Evolutionary conservation across 345 rosid genomes (phyloP).

Genomic region (Rhizophora mangle): DNA sequence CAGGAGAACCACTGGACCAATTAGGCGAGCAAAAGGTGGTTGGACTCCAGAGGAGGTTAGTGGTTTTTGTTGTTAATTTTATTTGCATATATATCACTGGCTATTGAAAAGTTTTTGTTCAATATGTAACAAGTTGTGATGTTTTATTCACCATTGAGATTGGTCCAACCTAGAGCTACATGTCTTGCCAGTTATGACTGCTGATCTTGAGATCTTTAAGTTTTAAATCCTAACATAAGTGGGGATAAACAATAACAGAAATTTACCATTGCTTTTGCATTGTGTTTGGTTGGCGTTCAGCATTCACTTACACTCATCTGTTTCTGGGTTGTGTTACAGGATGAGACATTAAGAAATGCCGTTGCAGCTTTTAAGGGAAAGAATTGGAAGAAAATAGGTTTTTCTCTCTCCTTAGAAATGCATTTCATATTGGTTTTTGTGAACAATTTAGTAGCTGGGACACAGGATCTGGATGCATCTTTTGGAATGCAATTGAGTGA

Average conservation of each 20-base stretch:
- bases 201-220: background rate
- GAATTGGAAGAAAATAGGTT: conserved; percentile 92
- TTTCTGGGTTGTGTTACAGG: conserved; percentile 41
- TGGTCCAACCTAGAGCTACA: background rate
- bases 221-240: background rate
- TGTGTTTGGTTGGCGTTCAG: background rate
- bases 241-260: background rate
- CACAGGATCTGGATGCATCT: background rate
- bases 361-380: conserved; percentile 68
- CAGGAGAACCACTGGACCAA: conserved; percentile 96
- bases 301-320: background rate
- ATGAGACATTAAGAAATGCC: conserved; percentile 81
- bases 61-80: conserved; percentile 1
- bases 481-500: background rate
- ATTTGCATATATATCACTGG: background rate
- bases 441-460: background rate
- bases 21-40: conserved; percentile 97
- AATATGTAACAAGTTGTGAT: background rate
- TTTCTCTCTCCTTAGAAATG: conserved; percentile 14
- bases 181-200: background rate
- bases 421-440: background rate
- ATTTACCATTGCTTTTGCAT: too few relatives aligned
- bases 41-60: conserved; percentile 94
- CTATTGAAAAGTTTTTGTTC: background rate
- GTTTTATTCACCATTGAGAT: background rate